A percentile compares a stretch with the other conserved stretches of the same genome.
Conservation (phyloP, 371 early-diverging fungal genomes). For the Mortierella sp. region DNA sequence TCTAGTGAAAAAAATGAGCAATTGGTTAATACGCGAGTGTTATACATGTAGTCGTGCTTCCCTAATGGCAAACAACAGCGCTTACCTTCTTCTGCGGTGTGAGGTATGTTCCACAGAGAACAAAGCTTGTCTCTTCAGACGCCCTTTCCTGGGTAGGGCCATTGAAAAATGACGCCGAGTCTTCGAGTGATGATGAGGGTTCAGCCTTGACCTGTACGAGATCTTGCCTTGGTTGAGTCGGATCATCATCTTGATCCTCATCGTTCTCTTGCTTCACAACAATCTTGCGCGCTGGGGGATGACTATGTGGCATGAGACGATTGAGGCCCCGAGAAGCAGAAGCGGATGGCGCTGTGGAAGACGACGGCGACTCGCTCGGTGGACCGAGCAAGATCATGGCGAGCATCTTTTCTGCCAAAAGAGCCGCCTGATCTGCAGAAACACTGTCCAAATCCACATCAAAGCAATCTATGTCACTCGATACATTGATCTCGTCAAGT, state of each 20-base stretch:
- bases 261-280: constrained; percentile 23
- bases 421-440: constrained; percentile 27
- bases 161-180: not conserved
- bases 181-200: not conserved
- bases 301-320: not conserved
- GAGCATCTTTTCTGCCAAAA: constrained; percentile 42
- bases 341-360: not conserved
- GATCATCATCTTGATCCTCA: not conserved
- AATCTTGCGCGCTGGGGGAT: too few relatives aligned
- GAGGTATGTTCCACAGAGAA: constrained; percentile 31
- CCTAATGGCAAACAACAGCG: not conserved
- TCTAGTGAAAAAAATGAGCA: not conserved
- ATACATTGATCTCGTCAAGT: not conserved
- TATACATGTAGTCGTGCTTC: too few relatives aligned
- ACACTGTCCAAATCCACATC: constrained; percentile 43
- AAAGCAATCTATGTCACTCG: constrained; percentile 20
- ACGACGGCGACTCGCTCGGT: not conserved
- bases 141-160: constrained; percentile 21
- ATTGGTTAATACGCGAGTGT: too few relatives aligned
- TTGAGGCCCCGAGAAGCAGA: not conserved
- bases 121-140: constrained; percentile 15
- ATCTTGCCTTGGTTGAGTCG: not conserved
- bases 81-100: constrained; percentile 28
- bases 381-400: constrained; percentile 22
- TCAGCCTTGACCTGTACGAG: constrained; percentile 4